A percentile compares a stretch with the other conserved stretches of the same genome.
These are phyloP conservation scores for Pisolithus sp. DNA, from an alignment of 768 basidiomycete genomes.

Conservation along the genomic window DNA sequence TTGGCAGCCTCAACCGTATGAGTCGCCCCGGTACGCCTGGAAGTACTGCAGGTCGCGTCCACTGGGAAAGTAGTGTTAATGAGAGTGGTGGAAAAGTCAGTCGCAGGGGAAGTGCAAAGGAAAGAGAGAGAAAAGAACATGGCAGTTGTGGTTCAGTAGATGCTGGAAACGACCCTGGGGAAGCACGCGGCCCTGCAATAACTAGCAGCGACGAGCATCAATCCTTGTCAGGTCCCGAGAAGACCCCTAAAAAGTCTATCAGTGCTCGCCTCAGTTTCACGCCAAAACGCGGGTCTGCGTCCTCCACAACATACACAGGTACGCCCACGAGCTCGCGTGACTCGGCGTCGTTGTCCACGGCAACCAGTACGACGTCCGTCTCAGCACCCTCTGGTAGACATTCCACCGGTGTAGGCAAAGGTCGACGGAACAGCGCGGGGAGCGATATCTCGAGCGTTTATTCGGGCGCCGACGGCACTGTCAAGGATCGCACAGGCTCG, in stretches of 20 bases:
- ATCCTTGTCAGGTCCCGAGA: constrained; percentile 44
- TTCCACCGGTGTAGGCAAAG: constrained; percentile 52
- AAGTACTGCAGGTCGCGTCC: constrained; percentile 45
- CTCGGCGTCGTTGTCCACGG: constrained; percentile 74
- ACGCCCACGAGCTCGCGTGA: constrained; percentile 83
- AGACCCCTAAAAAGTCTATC: constrained; percentile 61
- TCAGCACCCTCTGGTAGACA: constrained; percentile 59
- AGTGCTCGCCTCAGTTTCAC: constrained; percentile 67
- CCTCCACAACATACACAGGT: constrained; percentile 79
- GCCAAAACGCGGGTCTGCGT: constrained; percentile 84
- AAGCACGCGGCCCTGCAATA: constrained; percentile 37
- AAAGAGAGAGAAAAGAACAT: constrained; percentile 43
- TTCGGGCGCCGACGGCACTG: constrained; percentile 53
- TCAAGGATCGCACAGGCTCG: constrained; percentile 64
- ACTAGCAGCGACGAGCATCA: constrained; percentile 54
- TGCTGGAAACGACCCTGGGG: constrained; percentile 33
- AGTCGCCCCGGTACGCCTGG: constrained; percentile 75
- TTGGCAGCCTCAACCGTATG: constrained; percentile 63
- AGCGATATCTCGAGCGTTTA: constrained; percentile 79
- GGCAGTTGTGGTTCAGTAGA: constrained; percentile 32
- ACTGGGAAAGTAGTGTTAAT: constrained; percentile 68
- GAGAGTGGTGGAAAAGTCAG: constrained; percentile 29
- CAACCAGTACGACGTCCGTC: constrained; percentile 72
- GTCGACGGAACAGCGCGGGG: constrained; percentile 74
- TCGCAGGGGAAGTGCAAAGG: constrained; percentile 33